Evolutionary conservation across 2,329 filamentous ascomycete species (phyloP).

Genomic region (Volutella citrinella): DNA sequence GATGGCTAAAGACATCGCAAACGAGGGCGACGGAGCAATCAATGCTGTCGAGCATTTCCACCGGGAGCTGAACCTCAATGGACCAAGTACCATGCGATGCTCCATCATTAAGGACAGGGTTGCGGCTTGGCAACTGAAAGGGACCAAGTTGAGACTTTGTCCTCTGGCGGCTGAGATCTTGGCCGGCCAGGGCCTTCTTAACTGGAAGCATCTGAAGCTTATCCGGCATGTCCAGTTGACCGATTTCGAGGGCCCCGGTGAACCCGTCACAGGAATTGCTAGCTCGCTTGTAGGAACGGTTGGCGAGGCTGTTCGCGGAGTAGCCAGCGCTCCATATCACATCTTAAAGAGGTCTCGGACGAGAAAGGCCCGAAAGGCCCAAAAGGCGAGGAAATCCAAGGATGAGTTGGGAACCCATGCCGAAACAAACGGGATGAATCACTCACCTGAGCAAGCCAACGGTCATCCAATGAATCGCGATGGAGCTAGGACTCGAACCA

Average conservation of each 20-base stretch:
- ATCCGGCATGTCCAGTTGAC: slow-evolving; percentile 71
- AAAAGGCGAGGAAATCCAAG: slow-evolving; percentile 6
- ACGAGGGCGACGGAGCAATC: slow-evolving; percentile 64
- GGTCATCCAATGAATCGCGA: slow-evolving; percentile 2
- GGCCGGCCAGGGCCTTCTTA: slow-evolving; percentile 57
- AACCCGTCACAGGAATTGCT: slow-evolving; percentile 65
- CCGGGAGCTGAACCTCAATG: slow-evolving; percentile 51
- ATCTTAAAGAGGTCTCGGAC: slow-evolving; percentile 57
- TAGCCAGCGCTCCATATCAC: slow-evolving; percentile 61
- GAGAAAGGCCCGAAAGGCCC: slow-evolving; percentile 27
- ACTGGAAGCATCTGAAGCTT: slow-evolving; percentile 62
- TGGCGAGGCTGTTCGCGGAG: slow-evolving; percentile 57
- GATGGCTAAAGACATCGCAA: slow-evolving; percentile 59
- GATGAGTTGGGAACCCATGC: not conserved
- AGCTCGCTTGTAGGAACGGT: slow-evolving; percentile 59
- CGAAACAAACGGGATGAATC: slow-evolving; percentile 3
- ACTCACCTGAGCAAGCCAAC: not conserved
- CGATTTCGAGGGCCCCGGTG: slow-evolving; percentile 72
- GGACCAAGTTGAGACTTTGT: slow-evolving; percentile 57
- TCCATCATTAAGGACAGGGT: slow-evolving; percentile 60
- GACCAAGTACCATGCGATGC: slow-evolving; percentile 59
- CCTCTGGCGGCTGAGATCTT: slow-evolving; percentile 64
- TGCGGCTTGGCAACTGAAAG: slow-evolving; percentile 65
- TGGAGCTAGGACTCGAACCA: slow-evolving; percentile 6
- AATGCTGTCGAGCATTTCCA: slow-evolving; percentile 70